Conservation (phyloP, 345 rosid genomes). For the Salix udensis region DNA sequence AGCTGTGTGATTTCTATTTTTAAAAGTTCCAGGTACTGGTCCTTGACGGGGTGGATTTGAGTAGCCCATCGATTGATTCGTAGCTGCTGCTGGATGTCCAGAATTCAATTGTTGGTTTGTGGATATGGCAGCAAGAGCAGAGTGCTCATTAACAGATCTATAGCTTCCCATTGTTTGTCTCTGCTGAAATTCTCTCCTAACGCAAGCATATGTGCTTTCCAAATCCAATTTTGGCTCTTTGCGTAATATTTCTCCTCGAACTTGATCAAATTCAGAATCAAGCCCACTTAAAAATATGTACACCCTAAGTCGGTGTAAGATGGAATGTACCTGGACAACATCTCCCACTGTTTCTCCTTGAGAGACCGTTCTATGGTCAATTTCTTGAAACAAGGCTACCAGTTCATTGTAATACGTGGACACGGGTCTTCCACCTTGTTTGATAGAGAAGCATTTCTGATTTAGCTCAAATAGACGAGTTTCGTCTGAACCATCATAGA, state of each 20-base stretch:
- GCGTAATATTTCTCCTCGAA: background rate
- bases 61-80: too few species aligned
- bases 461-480: background rate
- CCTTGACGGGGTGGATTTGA: too few species aligned
- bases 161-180: background rate
- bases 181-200: background rate
- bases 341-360: background rate
- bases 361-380: background rate
- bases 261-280: background rate
- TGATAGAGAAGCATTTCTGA: background rate
- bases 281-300: background rate
- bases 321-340: background rate
- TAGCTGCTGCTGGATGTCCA: rapidly evolving
- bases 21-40: rapidly evolving
- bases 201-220: background rate
- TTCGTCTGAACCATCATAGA: background rate
- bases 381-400: background rate
- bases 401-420: background rate
- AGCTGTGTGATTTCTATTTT: rapidly evolving
- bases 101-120: too few species aligned
- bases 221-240: background rate
- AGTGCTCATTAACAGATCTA: background rate
- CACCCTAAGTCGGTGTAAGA: background rate
- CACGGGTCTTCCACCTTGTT: background rate
- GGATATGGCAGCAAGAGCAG: background rate